Evolutionary conservation across 805 yeast species (phyloP), one percentile per base, ranked within the genome.

Genomic region (Kuraishia ogatae): DNA sequence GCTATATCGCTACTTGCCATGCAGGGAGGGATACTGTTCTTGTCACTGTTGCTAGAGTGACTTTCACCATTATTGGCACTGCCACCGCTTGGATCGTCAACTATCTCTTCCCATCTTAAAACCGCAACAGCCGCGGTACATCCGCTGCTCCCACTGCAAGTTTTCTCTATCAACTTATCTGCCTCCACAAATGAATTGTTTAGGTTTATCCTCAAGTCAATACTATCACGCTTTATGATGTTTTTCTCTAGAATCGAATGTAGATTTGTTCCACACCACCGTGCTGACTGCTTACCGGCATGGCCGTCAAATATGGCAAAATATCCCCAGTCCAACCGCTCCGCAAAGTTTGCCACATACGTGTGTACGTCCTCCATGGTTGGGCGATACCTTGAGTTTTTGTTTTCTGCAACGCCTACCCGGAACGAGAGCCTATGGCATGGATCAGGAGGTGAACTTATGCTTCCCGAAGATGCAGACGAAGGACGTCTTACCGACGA

Each of bases 331-430:
- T 91, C 97, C 29, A 87, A 73, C 56, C 90, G 69, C 61, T 89
- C 96, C n/a, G 92, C 94, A 73, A 88, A 92, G 72, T 92, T 91
- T 60, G 94, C 91, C 47, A 91, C 90, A 63, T 87, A 89, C 0
- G 96, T 88, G 68, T 93, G 98, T 7, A 93, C 94, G 68, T 93
- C 99, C 67, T 93, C 99, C 99, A 93, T 93, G 28, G 91, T 82
- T 53, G 87, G 82, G 56, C 99, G 77, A 66, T 83, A 92, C 59
- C 86, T 81, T 15, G 82, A 70, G 69, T 94, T 94, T 59, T 85
- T 83, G 68, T 90, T 92, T 62, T 91, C 97, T n/a, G 96, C 82
- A 8, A 93, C 96, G 2, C 97, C 97, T 17, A 91, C 97, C 50
- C 75, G 74, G 68, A 89, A 93, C 1, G 91, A 83, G 21, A 86